Percentiles rank a stretch among this genome's conserved stretches.
phyloP scores from a whole-genome alignment of 176 grass and related monocot genomes.

The Pontederia crassipes region DNA sequence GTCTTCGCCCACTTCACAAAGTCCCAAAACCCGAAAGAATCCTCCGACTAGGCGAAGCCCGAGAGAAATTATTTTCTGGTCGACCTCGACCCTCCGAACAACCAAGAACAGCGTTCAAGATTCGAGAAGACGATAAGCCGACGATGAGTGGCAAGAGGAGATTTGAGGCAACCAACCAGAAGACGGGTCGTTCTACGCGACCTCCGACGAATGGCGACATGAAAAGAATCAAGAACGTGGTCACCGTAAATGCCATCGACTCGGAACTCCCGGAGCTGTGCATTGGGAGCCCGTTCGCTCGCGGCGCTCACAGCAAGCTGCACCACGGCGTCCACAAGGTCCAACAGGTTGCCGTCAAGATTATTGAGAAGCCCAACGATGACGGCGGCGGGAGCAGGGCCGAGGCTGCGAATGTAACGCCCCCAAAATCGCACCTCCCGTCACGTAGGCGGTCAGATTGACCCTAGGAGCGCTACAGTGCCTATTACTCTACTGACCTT shows the following conservation, averaged over 20 bases:
- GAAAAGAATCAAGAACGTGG: constrained; percentile 29
- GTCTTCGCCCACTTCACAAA: too few species aligned
- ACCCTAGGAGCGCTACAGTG: too few species aligned
- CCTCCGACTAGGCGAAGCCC: too few species aligned
- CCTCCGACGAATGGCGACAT: constrained; percentile 1
- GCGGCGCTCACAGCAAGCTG: constrained; percentile 68
- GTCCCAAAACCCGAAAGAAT: too few species aligned
- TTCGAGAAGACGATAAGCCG: constrained; percentile 37
- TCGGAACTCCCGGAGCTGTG: constrained; percentile 64
- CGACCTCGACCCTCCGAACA: too few species aligned
- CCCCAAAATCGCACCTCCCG: too few species aligned
- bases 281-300: constrained; percentile 62
- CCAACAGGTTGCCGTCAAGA: constrained; percentile 71
- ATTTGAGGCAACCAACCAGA: constrained; percentile 17
- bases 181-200: background rate
- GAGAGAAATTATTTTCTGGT: too few species aligned
- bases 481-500: too few species aligned
- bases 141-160: constrained; percentile 50
- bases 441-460: too few species aligned
- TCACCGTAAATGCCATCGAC: constrained; percentile 48
- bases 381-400: constrained; percentile 61
- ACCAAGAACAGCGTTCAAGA: too few species aligned
- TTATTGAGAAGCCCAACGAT: constrained; percentile 55
- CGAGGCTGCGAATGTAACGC: constrained; percentile 48
- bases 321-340: constrained; percentile 79